These are phyloP conservation scores for Trichomonascaceae sp. DNA, from an alignment of 1,139 yeast genomes.

Conservation along the genomic window DNA sequence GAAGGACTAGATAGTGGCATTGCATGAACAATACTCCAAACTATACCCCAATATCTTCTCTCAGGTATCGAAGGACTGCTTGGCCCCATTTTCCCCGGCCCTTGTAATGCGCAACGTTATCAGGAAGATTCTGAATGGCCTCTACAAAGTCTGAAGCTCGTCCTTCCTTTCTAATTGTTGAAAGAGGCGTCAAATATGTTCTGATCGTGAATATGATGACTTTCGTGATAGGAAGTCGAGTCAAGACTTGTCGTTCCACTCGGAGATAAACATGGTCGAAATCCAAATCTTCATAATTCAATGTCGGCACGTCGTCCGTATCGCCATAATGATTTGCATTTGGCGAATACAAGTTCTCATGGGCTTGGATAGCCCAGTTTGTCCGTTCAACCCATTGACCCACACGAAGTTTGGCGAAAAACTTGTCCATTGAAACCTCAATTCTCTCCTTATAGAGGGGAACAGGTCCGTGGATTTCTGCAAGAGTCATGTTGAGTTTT, in stretches of 20 bases:
- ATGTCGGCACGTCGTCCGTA: constrained; percentile 29
- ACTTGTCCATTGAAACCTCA: constrained; percentile 56
- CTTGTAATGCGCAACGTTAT: constrained; percentile 53
- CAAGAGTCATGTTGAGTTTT: constrained; percentile 39
- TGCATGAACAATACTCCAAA: too few relatives aligned
- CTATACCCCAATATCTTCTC: constrained; percentile 4
- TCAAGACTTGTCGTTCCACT: constrained; percentile 56
- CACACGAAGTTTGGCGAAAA: constrained; percentile 44
- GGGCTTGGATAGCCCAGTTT: constrained; percentile 61
- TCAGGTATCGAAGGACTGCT: constrained; percentile 47
- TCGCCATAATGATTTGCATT: constrained; percentile 43
- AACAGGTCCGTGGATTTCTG: constrained; percentile 53
- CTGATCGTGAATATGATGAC: constrained; percentile 56
- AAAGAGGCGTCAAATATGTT: constrained; percentile 61
- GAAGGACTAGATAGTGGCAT: too few relatives aligned
- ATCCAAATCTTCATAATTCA: constrained; percentile 44
- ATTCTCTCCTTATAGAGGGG: constrained; percentile 54
- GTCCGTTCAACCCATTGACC: constrained; percentile 53
- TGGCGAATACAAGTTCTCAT: constrained; percentile 45
- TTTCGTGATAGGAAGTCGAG: constrained; percentile 49
- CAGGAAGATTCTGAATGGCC: constrained; percentile 59
- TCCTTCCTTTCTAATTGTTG: constrained; percentile 44
- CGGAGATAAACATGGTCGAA: constrained; percentile 52
- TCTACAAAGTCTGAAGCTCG: constrained; percentile 40
- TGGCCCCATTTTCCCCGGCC: constrained; percentile 59